Evolutionary conservation across 768 basidiomycete genomes (phyloP).

Genomic region (Pleurotus giganteus): DNA sequence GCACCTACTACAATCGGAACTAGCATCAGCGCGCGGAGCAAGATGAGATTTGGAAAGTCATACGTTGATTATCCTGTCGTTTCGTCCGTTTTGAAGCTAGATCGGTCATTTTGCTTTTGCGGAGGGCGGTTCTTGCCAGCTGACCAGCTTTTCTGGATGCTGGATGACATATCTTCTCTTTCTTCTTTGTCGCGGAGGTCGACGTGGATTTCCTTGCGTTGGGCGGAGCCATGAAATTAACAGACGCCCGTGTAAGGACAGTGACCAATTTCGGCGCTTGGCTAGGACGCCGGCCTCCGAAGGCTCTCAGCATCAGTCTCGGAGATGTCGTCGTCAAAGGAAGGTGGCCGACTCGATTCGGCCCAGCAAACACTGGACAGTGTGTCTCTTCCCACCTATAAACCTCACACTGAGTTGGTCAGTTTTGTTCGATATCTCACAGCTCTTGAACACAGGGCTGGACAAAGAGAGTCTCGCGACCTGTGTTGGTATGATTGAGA

Average conservation of each 20-base stretch:
- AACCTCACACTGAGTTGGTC: background rate
- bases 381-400: slow-evolving; percentile 30
- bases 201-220: slow-evolving; percentile 31
- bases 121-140: slow-evolving; percentile 60
- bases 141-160: slow-evolving; percentile 82
- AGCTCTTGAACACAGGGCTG: slow-evolving; percentile 81
- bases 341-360: slow-evolving; percentile 57
- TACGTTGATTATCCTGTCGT: slow-evolving; percentile 53
- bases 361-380: slow-evolving; percentile 73
- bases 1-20: slow-evolving; percentile 52
- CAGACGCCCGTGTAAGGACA: background rate
- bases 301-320: background rate
- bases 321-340: slow-evolving; percentile 42
- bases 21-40: slow-evolving; percentile 4
- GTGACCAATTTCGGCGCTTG: no score
- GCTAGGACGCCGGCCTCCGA: no score
- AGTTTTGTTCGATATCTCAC: slow-evolving; percentile 84
- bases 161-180: slow-evolving; percentile 82
- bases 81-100: slow-evolving; percentile 53
- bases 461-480: slow-evolving; percentile 92
- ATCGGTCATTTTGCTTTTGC: slow-evolving; percentile 66
- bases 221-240: slow-evolving; percentile 34
- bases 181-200: slow-evolving; percentile 40
- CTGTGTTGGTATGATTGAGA: slow-evolving; percentile 90
- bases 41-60: slow-evolving; percentile 22